Base-by-base conservation (phyloP, 305 asterid genomes). In the Rubia occidens region DNA sequence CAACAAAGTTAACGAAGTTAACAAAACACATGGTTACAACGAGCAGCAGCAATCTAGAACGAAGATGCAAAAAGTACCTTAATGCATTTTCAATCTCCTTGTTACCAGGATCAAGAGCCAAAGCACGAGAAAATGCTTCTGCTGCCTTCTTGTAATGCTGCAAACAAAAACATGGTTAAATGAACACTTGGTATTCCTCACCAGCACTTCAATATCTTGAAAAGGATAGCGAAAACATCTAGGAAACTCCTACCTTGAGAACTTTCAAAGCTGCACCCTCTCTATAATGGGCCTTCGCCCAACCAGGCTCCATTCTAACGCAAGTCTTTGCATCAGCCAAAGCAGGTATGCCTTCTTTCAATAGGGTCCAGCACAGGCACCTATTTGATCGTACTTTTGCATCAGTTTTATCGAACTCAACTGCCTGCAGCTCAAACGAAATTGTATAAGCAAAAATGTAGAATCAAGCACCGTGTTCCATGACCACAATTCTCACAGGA, bases 51-150 rank as follows among this genome's bases (percentile, higher is more conserved):
- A 55, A 0, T 32, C 42, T 8, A 60, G 65, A 29, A 60, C 11
- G 20, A 54, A 64, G 8, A 20, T 42, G 32, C 0, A n/a, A 7
- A 29, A 14, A 54, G 8, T 67, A 79, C 80, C 76, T 8, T 13
- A 59, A 58, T 47, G 73, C 74, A 42, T 66, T 67, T 11, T 47
- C 54, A n/a, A 74, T 63, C 17, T 76, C 83, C 60, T 76, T 29
- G 47, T 76, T 76, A 4, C 45, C 65, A 39, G 80, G 80, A 37
- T 73, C 80, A 60, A 76, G 37, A 11, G 4, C 32, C 74, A 70
- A 60, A 64, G 77, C 79, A 65, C 20, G 8, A 1, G 45, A 26
- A 68, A 78, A 78, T 71, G 82, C 74, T 32, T 56, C 26, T 21
- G 62, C 39, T 4, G 79, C 79, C 56, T 15, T 49, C 0, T 58